Evolutionary conservation across 345 rosid genomes (phyloP), one percentile per base, ranked within the genome.

Genomic region (Linum usitatissimum): DNA sequence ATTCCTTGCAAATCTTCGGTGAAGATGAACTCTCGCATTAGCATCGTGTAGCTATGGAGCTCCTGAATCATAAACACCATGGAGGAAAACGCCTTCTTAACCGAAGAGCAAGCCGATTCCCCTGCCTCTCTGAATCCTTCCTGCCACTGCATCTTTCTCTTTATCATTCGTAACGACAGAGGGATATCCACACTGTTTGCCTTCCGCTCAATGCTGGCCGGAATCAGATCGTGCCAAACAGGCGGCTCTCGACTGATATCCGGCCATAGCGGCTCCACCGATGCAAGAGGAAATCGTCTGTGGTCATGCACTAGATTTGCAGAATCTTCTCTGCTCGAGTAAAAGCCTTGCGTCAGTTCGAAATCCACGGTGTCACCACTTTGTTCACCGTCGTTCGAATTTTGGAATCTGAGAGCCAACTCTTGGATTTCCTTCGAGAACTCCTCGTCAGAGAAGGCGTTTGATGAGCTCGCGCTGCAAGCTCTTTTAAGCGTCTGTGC

Each of bases 31-130:
- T 87, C 94, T 56, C 97, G 76, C 96, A 87, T 86, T 40, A 84
- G 99, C 18, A 93, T 21, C 30, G 84, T 68, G 66, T 71, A 86
- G 71, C 94, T 80, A 0, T 90, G 97, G 7, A 93, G 76, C 70
- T 93, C 99, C 0, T 87, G 68, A 53, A 93, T 84, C 66, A 93
- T 93, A 53, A 90, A 93, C 70, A 93, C 99, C 99, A 86, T 86
- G 0, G 99, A 93, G 4, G 96, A 86, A 23, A 93, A 93, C 3
- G 99, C 99, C 70, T 74, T 87, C 57, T 77, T 90, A 69, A 93
- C 73, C 0, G 99, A 85, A 30, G 86, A 80, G n/a, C 71, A 83
- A 15, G 96, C 86, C 0, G 87, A 75, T 66, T 85, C 91, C 3
- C 86, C 83, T 0, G 81, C 86, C 45, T 83, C 87, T 31, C 71